These are phyloP conservation scores for Talaromyces piceae DNA, from an alignment of 2,329 filamentous ascomycete genomes.

Conservation along the genomic window DNA sequence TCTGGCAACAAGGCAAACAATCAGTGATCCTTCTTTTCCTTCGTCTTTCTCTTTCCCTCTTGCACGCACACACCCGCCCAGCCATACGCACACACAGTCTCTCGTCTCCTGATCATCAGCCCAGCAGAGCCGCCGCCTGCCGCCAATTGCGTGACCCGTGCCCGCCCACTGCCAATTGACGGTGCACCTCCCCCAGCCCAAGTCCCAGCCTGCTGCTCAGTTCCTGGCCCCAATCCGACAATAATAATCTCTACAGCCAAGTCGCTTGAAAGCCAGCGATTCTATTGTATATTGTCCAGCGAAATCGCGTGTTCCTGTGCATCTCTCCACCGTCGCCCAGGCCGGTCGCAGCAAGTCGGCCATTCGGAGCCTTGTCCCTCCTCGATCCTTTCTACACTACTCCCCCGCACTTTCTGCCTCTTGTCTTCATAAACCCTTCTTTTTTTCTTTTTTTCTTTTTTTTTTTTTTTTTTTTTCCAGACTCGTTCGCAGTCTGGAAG, in stretches of 20 bases:
- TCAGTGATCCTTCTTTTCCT: no score
- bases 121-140: background rate
- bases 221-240: no score
- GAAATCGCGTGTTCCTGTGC: slow-evolving; percentile 1
- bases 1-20: no score
- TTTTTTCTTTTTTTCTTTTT: background rate
- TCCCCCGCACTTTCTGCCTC: background rate
- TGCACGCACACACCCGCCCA: background rate
- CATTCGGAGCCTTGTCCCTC: background rate
- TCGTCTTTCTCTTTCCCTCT: no score
- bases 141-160: no score
- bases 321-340: slow-evolving; percentile 3
- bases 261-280: no score
- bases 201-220: no score
- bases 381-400: background rate
- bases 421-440: background rate
- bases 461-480: slow-evolving; percentile 9
- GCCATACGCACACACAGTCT: background rate
- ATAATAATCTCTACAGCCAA: no score
- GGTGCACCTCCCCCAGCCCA: background rate
- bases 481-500: slow-evolving; percentile 17
- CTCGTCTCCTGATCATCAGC: background rate
- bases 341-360: background rate
- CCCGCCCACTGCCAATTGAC: no score
- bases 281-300: no score